Base-by-base conservation (phyloP, 2,329 filamentous ascomycete species). In the Aspergillus ochraceus region DNA sequence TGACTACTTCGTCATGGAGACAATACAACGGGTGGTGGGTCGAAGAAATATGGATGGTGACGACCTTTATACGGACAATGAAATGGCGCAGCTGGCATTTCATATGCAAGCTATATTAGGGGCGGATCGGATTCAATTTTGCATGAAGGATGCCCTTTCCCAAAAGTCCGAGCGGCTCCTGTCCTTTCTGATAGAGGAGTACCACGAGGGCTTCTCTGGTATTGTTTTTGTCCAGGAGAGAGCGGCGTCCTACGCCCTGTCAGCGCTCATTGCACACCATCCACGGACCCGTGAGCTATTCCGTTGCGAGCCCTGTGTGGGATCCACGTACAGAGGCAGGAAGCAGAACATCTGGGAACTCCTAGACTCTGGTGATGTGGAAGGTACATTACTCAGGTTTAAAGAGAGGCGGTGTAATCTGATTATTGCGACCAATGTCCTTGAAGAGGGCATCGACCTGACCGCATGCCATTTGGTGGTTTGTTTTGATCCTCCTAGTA, bases 401-500 rank as follows among this genome's bases (percentile, higher is more conserved):
- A 24, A n/a, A 4, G 29, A 58, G 14, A 52, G 56, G 4, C 12
- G 3, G 8, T 19, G 54, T 2, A 54, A 58, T 20, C 30, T 58
- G 3, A 54, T 58, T 9, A 22, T 58, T 29, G 49, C 50, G 6
- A 58, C 50, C 8, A 30, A 58, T n/a, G 56, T 32, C 6, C 29
- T 58, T 6, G 56, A 58, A 26, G 56, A 58, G 26, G 56, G 51
- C 20, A 58, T 58, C 20, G 56, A 58, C 42, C 29, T 58, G 9
- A 29, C 51, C 3, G 56, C 56, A 14, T 58, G 56, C 17, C 54
- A 58, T 26, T 20, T 20, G 12, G 52, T 58, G 14, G 19, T 58
- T 9, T 39, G 20, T 22, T 58, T 54, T 14, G 22, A 54, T 52
- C 19, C 14, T 29, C 11, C 51, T 6, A 29, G 32, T 8, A 58